These are phyloP conservation scores for Hypoxylon sp. DNA, from an alignment of 2,329 filamentous ascomycete genomes.

Conservation along the genomic window DNA sequence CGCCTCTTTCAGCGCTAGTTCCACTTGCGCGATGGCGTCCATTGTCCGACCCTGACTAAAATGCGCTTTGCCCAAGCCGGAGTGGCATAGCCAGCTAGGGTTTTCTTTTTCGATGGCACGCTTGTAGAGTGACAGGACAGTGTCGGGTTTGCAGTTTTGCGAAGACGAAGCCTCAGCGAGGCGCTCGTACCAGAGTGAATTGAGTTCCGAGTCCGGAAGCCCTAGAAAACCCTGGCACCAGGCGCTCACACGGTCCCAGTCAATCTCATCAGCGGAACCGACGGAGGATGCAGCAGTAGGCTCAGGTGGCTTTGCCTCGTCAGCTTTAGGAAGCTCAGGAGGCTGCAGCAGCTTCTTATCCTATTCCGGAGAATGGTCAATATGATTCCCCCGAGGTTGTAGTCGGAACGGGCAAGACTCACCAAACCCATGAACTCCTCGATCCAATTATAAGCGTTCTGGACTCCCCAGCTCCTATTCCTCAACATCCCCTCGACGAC, in stretches of 20 bases:
- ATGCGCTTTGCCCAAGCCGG: conserved; percentile 29
- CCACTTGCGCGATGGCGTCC: conserved; percentile 27
- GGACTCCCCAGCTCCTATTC: conserved; percentile 26
- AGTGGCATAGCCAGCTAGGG: conserved; percentile 44
- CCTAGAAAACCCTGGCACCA: conserved; percentile 42
- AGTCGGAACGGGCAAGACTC: conserved; percentile 9
- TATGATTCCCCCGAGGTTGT: background rate
- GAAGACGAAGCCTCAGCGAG: conserved; percentile 36
- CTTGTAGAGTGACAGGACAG: conserved; percentile 30
- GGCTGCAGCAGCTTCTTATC: conserved; percentile 6
- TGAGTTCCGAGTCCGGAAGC: conserved; percentile 34
- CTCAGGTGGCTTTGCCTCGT: background rate
- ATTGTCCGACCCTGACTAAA: conserved; percentile 13
- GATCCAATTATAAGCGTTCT: conserved; percentile 26
- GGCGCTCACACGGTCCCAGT: conserved; percentile 36
- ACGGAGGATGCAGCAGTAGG: background rate
- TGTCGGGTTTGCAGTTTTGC: background rate
- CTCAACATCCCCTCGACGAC: conserved; percentile 30
- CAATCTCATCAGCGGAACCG: conserved; percentile 9
- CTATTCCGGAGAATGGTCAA: background rate
- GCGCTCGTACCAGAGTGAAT: conserved; percentile 50
- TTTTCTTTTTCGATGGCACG: conserved; percentile 37
- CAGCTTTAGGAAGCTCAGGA: background rate
- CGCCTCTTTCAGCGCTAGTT: conserved; percentile 30
- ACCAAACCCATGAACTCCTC: conserved; percentile 26